Base-by-base conservation (phyloP, 805 yeast genomes). In the Maudiozyma pseudohumilis region DNA sequence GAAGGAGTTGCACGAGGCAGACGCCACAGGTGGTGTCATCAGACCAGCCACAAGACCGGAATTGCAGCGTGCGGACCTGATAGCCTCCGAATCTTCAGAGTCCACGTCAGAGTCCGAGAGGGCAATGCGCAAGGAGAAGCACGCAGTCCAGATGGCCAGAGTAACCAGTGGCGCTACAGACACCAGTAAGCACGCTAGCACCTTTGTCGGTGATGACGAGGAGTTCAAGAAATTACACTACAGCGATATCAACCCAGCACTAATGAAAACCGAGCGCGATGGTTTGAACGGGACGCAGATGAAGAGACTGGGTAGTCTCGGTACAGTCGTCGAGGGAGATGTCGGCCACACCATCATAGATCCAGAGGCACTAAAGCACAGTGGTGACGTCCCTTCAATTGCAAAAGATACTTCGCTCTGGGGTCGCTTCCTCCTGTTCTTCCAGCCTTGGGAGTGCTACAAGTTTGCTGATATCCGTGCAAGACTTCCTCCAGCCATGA, bases 381-480 rank as follows among this genome's bases (percentile, higher is more conserved):
- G 41, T 0, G 17, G 48, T 42, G 38, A 40, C 34, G 28, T 38
- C 32, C 28, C 50, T 32, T 21, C 36, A 47, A 25, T 45, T 29
- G 34, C 23, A 38, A 39, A 57, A 44, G 9, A 55, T 6, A 39
- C 44, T 22, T n/a, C n/a, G n/a, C n/a, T n/a, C n/a, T n/a, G n/a
- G n/a, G n/a, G n/a, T n/a, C n/a, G n/a, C n/a, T n/a, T n/a, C n/a
- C n/a, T n/a, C n/a, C 60, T 64, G 42, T 70, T 74, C 56, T 70
- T 72, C 60, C 51, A 56, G 28, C 80, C 80, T 26, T 60, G 59
- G 45, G 48, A 52, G 27, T 52, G 63, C 13, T 71, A 70, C 48
- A 58, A 69, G 16, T 75, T 74, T 46, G 68, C 66, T 25, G 41
- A 52, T 30, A 50, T 73, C 18, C 68, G 78, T 32, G 38, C 36